Percentiles rank a stretch among this genome's conserved stretches.
phyloP scores from a whole-genome alignment of 2,329 filamentous ascomycete species.

The Paecilomyces niveus region DNA sequence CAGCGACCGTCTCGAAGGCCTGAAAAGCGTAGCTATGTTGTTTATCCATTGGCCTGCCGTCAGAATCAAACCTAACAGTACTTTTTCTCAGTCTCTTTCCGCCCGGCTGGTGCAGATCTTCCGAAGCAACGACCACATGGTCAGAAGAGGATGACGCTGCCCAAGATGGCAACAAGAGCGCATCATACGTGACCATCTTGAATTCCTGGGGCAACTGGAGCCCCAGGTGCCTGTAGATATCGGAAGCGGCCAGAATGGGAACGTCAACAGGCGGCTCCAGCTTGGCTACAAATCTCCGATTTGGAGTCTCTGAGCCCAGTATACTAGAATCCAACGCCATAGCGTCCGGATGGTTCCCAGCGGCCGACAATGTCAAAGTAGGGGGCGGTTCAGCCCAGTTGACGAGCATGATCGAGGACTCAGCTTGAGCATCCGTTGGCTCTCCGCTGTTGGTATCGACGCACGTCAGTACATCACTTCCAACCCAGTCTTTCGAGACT shows the following conservation, averaged over 20 bases:
- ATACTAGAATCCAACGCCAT: constrained; percentile 33
- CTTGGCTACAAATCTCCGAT: constrained; percentile 38
- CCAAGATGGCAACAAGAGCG: constrained; percentile 28
- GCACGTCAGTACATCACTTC: constrained; percentile 24
- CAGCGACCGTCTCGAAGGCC: constrained; percentile 33
- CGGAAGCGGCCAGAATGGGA: constrained; percentile 33
- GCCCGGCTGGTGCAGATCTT: constrained; percentile 19
- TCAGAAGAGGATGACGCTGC: constrained; percentile 11
- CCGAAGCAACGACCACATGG: constrained; percentile 16
- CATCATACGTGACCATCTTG: constrained; percentile 32
- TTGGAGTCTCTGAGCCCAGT: constrained; percentile 28
- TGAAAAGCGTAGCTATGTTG: constrained; percentile 39
- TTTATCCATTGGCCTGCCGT: constrained; percentile 20
- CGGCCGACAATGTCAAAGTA: constrained; percentile 23
- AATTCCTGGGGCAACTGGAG: constrained; percentile 34
- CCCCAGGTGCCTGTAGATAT: constrained; percentile 34
- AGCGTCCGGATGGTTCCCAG: constrained; percentile 24
- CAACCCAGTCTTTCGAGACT: constrained; percentile 39
- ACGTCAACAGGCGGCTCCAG: constrained; percentile 37
- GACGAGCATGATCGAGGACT: constrained; percentile 22
- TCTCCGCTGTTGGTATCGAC: constrained; percentile 17
- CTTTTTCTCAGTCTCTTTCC: constrained; percentile 26
- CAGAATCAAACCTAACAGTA: constrained; percentile 24
- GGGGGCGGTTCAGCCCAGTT: constrained; percentile 34
- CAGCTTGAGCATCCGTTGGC: constrained; percentile 12